Base-by-base conservation (phyloP, 495 filamentous ascomycete species). In the Daldinia bambusicola region DNA sequence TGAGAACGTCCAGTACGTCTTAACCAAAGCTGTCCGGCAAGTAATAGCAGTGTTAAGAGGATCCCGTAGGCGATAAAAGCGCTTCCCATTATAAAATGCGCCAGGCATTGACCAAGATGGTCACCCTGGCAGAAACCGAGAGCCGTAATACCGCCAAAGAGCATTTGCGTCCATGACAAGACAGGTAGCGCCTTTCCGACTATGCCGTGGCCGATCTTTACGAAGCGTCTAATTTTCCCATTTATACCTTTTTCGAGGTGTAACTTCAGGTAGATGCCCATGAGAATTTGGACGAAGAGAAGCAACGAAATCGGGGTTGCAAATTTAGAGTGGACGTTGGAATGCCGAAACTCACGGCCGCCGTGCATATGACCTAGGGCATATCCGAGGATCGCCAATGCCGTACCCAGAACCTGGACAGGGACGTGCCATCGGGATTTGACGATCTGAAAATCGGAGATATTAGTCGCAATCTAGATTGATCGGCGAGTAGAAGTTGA, bases 1-100 rank as follows among this genome's bases (percentile, higher is more conserved):
- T 98, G 95, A 61, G 92, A 94, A 26, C 93, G 88, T 16, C 94
- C 93, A 1, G 92, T 94, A 36, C 91, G 86, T 52, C 87, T 88
- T 56, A 99, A 79, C 94, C 94, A 98, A 20, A 85, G 78, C 80
- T 98, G 96, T 16, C 95, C 95, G 37, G 94, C 92, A 10, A 97
- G 84, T 32, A 98, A 85, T 13, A 98, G 81, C 50, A 98, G 91
- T 2, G 92, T 94, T 69, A 99, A 84, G 55, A 95, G 75, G 55
- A 98, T 91, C 16, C 93, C 95, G 75, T 98, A 98, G 51, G 86
- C 95, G 69, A 99, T 97, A 79, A 99, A 98, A 2, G 95, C 94
- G 65, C 90, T 91, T 18, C 95, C 95, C 96, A 99, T 98, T 76
- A 98, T 98, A 76, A 98, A 98, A 79, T 99, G 95, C 34, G 95